These are phyloP conservation scores for Yamadazyma jaroonii DNA, from an alignment of 1,139 yeast species.

Conservation along the genomic window DNA sequence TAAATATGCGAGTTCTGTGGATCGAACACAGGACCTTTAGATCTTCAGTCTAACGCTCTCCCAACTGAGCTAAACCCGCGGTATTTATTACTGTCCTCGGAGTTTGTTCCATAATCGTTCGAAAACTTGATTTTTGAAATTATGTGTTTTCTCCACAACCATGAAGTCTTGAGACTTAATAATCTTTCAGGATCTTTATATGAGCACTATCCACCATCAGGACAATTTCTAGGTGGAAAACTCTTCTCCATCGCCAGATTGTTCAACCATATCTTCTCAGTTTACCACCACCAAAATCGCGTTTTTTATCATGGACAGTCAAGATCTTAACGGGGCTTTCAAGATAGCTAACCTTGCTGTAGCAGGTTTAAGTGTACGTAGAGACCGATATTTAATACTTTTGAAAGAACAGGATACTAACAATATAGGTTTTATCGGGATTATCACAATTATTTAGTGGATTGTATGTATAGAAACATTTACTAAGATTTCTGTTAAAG, in stretches of 20 bases:
- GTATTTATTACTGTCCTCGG: background rate
- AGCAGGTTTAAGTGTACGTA: slow-evolving; percentile 57
- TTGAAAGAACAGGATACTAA: too few species aligned
- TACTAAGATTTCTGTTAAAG: too few species aligned
- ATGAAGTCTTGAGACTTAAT: too few species aligned
- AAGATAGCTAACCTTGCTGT: slow-evolving; percentile 62
- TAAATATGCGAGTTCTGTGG: slow-evolving; percentile 77
- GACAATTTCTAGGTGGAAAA: too few species aligned
- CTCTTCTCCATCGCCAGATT: too few species aligned
- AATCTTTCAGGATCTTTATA: too few species aligned
- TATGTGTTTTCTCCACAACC: too few species aligned
- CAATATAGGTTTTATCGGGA: slow-evolving; percentile 49
- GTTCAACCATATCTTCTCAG: too few species aligned
- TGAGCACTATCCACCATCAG: too few species aligned
- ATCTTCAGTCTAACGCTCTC: slow-evolving; percentile 92
- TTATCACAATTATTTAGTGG: slow-evolving; percentile 58
- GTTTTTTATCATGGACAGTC: slow-evolving; percentile 18
- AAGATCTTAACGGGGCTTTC: slow-evolving; percentile 51
- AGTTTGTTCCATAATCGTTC: background rate
- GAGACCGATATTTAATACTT: too few species aligned
- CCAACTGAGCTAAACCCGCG: slow-evolving; percentile 83
- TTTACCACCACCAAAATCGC: too few species aligned
- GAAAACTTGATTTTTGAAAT: too few species aligned
- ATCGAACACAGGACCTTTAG: slow-evolving; percentile 95
- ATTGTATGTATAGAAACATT: slow-evolving; percentile 48